Conservation (phyloP, 208 protist species). For the Leishmania arabica region DNA sequence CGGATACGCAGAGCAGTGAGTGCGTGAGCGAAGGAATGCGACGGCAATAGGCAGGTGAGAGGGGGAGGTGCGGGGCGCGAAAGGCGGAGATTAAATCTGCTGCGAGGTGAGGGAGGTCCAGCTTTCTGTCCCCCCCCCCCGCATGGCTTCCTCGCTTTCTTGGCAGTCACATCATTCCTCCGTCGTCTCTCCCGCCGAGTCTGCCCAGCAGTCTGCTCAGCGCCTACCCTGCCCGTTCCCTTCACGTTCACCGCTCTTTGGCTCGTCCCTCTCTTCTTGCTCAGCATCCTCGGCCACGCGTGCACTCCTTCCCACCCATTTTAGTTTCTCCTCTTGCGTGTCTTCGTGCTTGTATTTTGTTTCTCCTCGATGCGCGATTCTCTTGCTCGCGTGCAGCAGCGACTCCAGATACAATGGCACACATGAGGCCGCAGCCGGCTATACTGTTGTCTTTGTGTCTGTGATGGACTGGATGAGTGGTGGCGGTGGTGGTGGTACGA, state of each 20-base stretch:
- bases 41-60: neutral
- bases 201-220: too few species aligned
- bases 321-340: neutral
- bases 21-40: neutral
- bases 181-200: neutral
- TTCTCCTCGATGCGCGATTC: neutral
- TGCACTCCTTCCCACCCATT: too few species aligned
- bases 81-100: neutral
- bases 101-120: neutral
- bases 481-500: too few species aligned
- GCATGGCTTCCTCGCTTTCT: neutral
- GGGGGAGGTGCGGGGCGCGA: neutral
- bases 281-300: neutral
- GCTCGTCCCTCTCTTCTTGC: neutral
- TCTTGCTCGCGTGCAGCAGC: neutral
- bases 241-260: neutral
- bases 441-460: neutral
- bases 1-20: neutral
- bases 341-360: neutral
- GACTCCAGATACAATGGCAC: neutral
- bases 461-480: constrained; percentile 1
- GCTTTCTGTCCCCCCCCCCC: neutral
- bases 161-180: neutral
- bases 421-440: neutral
- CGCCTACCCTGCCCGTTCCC: too few species aligned